These are phyloP conservation scores for Pilaira anomala DNA, from an alignment of 192 early-diverging fungal genomes.

Conservation along the genomic window DNA sequence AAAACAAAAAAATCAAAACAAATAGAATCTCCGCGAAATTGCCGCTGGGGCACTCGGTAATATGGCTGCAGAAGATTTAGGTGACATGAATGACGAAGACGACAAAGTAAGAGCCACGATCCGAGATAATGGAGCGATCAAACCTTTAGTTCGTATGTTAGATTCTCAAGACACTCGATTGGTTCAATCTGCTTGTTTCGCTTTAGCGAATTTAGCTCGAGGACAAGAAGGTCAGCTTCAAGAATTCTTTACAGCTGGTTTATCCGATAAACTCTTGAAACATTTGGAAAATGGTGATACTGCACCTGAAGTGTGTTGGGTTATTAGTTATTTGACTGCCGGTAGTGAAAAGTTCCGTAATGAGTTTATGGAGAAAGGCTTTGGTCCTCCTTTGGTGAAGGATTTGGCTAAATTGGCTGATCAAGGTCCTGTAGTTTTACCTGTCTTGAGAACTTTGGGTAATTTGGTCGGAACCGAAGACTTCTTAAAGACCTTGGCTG, in stretches of 20 bases:
- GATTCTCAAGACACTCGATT: conserved; percentile 53
- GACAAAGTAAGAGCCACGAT: conserved; percentile 71
- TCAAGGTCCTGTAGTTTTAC: conserved; percentile 45
- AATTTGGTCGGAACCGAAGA: conserved; percentile 63
- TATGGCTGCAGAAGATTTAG: conserved; percentile 67
- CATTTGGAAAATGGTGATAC: conserved; percentile 53
- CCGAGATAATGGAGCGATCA: conserved; percentile 68
- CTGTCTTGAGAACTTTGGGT: conserved; percentile 63
- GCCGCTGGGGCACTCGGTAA: conserved; percentile 93
- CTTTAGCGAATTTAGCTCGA: conserved; percentile 67
- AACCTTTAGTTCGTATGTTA: conserved; percentile 69
- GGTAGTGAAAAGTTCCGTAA: conserved; percentile 46
- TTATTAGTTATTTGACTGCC: conserved; percentile 61
- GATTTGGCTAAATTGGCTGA: conserved; percentile 19
- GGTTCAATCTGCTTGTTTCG: conserved; percentile 70
- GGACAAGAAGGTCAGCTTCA: conserved; percentile 54
- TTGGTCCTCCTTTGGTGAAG: conserved; percentile 32
- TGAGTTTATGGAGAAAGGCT: conserved; percentile 36
- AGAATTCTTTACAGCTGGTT: conserved; percentile 45
- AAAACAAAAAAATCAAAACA: background rate
- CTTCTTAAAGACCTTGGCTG: conserved; percentile 42
- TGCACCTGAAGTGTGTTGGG: conserved; percentile 65
- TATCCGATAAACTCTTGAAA: conserved; percentile 44
- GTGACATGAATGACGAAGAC: conserved; percentile 51
- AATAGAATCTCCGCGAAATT: conserved; percentile 74